Conservation (phyloP, 495 filamentous ascomycete species). For the Daldinia loculata region DNA sequence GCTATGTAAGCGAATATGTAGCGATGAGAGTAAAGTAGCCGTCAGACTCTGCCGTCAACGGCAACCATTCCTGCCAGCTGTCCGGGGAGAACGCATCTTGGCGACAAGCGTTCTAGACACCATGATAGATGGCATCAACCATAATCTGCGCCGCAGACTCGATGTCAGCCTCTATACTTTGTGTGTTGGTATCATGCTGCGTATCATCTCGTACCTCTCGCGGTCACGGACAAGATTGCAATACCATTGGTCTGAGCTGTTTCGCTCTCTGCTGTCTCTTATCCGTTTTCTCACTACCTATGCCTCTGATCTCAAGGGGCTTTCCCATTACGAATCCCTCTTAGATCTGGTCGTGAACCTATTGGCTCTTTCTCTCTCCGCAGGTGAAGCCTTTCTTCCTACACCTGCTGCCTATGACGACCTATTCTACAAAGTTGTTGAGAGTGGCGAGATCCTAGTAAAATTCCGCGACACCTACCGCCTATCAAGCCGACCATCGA, state of each 20-base stretch:
- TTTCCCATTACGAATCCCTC: slow-evolving; percentile 66
- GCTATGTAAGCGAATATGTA: slow-evolving; percentile 85
- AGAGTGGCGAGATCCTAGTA: slow-evolving; percentile 82
- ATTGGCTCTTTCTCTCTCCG: slow-evolving; percentile 84
- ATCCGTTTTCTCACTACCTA: slow-evolving; percentile 93
- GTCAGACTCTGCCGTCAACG: slow-evolving; percentile 91
- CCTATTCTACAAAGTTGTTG: slow-evolving; percentile 97
- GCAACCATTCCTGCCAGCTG: slow-evolving; percentile 83
- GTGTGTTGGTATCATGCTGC: slow-evolving; percentile 79
- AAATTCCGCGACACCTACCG: slow-evolving; percentile 84
- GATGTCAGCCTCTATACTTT: slow-evolving; percentile 86
- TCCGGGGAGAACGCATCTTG: slow-evolving; percentile 73
- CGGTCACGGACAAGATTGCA: slow-evolving; percentile 76
- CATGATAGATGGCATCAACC: slow-evolving; percentile 88
- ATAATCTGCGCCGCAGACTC: slow-evolving; percentile 86
- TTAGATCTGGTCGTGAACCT: slow-evolving; percentile 81
- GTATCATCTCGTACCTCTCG: slow-evolving; percentile 83
- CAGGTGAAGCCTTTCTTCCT: slow-evolving; percentile 92
- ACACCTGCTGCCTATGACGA: slow-evolving; percentile 90
- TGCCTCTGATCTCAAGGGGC: slow-evolving; percentile 71
- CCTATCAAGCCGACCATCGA: slow-evolving; percentile 61
- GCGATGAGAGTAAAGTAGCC: slow-evolving; percentile 75
- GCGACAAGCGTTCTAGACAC: slow-evolving; percentile 82
- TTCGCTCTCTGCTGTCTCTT: slow-evolving; percentile 86
- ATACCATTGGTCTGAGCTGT: slow-evolving; percentile 97